phyloP scores from a whole-genome alignment of 78 protist species.

The Dictyostelium intermedium region DNA sequence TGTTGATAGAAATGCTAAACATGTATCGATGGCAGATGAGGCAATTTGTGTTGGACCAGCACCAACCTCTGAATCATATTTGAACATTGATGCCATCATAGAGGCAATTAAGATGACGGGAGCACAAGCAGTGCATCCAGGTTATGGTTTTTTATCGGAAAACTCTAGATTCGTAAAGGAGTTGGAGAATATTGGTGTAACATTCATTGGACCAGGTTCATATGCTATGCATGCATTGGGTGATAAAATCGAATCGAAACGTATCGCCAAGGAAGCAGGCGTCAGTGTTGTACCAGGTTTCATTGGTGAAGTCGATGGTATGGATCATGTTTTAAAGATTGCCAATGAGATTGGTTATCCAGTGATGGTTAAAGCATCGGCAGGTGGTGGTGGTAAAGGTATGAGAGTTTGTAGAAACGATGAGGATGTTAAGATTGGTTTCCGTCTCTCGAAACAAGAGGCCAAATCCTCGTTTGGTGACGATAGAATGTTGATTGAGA shows the following conservation, averaged over 20 bases:
- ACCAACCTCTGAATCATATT: slow-evolving; percentile 88
- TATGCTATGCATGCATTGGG: slow-evolving; percentile 96
- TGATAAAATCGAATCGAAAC: slow-evolving; percentile 95
- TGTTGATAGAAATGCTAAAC: slow-evolving; percentile 91
- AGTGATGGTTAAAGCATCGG: slow-evolving; percentile 97
- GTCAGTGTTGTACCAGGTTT: slow-evolving; percentile 95
- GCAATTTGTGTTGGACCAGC: slow-evolving; percentile 95
- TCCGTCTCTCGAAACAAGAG: slow-evolving; percentile 84
- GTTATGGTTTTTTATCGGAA: slow-evolving; percentile 98
- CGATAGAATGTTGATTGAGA: slow-evolving; percentile 94
- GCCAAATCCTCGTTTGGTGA: slow-evolving; percentile 93
- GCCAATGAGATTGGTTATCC: slow-evolving; percentile 95
- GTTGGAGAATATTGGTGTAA: slow-evolving; percentile 73
- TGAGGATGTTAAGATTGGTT: slow-evolving; percentile 87
- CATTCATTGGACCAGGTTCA: slow-evolving; percentile 76
- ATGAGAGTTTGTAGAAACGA: slow-evolving; percentile 91
- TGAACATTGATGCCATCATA: slow-evolving; percentile 90
- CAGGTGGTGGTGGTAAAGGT: slow-evolving; percentile 99
- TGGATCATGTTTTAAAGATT: slow-evolving; percentile 80
- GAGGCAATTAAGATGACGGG: slow-evolving; percentile 91
- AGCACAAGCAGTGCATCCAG: slow-evolving; percentile 98
- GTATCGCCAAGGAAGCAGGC: slow-evolving; percentile 90
- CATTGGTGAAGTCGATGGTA: slow-evolving; percentile 80
- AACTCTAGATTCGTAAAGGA: slow-evolving; percentile 81
- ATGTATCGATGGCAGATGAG: slow-evolving; percentile 91